A percentile compares a stretch with the other conserved stretches of the same genome.
These are phyloP conservation scores for Verticillium isaacii DNA, from an alignment of 2,329 filamentous ascomycete genomes.

Conservation along the genomic window DNA sequence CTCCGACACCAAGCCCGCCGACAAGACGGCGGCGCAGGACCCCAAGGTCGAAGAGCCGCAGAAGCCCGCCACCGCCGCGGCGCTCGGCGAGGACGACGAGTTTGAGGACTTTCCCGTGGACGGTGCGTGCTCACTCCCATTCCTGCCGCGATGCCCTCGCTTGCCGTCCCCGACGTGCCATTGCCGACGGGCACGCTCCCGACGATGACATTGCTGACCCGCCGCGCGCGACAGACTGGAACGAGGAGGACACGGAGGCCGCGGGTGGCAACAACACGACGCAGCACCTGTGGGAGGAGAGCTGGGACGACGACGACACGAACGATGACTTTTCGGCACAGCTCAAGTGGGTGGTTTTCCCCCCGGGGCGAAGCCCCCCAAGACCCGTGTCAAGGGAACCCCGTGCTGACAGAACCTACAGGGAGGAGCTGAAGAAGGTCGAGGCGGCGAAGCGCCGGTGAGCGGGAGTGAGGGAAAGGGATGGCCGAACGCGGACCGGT, in stretches of 20 bases:
- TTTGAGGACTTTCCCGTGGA: constrained; percentile 99
- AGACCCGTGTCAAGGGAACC: no score
- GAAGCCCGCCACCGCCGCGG: constrained; percentile 50
- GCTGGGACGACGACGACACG: constrained; percentile 98
- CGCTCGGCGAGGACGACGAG: constrained; percentile 95
- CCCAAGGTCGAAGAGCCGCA: constrained; percentile 45
- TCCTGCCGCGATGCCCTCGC: neutral
- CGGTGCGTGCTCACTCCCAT: constrained; percentile 47
- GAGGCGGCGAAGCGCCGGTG: constrained; percentile 66
- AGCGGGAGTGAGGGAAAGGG: neutral
- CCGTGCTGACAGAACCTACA: constrained; percentile 24
- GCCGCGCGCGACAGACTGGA: constrained; percentile 68
- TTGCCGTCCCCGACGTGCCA: no score
- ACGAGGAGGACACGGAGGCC: constrained; percentile 82
- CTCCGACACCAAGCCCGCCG: constrained; percentile 21
- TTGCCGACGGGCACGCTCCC: no score
- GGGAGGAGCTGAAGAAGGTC: constrained; percentile 93
- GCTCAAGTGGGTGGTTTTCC: constrained; percentile 69
- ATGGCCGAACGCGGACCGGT: neutral
- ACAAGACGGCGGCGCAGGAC: constrained; percentile 23
- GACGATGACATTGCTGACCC: neutral
- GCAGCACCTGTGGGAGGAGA: constrained; percentile 95
- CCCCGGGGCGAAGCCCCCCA: no score
- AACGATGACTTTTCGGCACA: constrained; percentile 95
- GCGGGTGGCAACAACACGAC: constrained; percentile 63